phyloP scores from a whole-genome alignment of 176 grass and related monocot genomes.

The Zoysia japonica region DNA sequence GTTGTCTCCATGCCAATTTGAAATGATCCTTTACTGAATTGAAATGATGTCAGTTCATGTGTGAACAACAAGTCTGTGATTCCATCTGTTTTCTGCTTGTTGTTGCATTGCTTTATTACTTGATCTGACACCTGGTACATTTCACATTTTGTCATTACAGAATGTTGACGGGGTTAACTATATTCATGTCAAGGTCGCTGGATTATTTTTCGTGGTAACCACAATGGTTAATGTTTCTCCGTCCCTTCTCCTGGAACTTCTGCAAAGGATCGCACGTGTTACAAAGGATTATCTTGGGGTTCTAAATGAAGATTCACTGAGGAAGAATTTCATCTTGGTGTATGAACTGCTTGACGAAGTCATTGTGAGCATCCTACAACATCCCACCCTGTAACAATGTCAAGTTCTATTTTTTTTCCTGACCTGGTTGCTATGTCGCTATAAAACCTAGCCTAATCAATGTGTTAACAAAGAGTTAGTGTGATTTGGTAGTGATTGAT shows the following conservation, averaged over 20 bases:
- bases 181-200: slow-evolving; percentile 92
- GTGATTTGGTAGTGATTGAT: slow-evolving; percentile 15
- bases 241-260: slow-evolving; percentile 92
- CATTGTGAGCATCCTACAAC: slow-evolving; percentile 67
- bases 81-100: no score
- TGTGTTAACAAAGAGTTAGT: not conserved
- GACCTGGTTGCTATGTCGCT: slow-evolving; percentile 3
- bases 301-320: slow-evolving; percentile 91
- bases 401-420: not conserved
- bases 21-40: no score
- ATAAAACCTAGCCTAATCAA: slow-evolving; percentile 12
- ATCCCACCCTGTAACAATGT: not conserved
- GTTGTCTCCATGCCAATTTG: no score
- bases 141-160: slow-evolving; percentile 49
- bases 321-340: slow-evolving; percentile 94
- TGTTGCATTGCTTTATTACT: not conserved
- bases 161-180: slow-evolving; percentile 99
- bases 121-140: slow-evolving; percentile 1
- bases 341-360: slow-evolving; percentile 99
- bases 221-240: slow-evolving; percentile 94
- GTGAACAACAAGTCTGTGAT: no score
- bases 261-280: slow-evolving; percentile 98
- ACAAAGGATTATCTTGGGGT: slow-evolving; percentile 93
- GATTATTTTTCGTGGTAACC: slow-evolving; percentile 95
- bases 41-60: no score